A percentile compares a stretch with the other conserved stretches of the same genome.
phyloP scores from a whole-genome alignment of 140 eudicot genomes.

The Senecio squalidus region DNA sequence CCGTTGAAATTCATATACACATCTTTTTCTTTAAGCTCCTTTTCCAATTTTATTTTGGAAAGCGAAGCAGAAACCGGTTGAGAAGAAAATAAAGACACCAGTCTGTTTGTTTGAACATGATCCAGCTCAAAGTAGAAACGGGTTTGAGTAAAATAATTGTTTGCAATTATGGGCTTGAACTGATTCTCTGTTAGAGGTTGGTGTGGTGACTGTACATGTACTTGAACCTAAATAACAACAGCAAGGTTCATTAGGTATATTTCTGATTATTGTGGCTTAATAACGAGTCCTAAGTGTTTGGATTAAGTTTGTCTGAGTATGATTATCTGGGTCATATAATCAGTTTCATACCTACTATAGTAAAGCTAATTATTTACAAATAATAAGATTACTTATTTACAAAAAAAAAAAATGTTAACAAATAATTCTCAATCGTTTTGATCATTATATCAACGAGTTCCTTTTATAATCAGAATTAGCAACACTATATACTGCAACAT shows the following conservation, averaged over 20 bases:
- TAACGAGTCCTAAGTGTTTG: background rate
- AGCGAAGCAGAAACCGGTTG: conserved; percentile 35
- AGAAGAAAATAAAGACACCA: conserved; percentile 50
- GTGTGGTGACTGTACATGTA: conserved; percentile 44
- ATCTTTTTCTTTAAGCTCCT: conserved; percentile 3
- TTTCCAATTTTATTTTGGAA: conserved; percentile 18
- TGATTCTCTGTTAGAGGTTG: conserved; percentile 49
- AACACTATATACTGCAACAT: no score
- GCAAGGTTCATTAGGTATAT: background rate
- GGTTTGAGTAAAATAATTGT: conserved; percentile 43
- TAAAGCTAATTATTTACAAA: no score
- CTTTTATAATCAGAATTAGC: no score
- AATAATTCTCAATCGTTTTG: no score
- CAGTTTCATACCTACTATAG: no score
- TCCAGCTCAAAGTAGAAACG: conserved; percentile 93
- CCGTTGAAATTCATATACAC: background rate
- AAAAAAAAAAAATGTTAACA: no score
- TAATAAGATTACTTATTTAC: no score
- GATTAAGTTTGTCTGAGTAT: no score
- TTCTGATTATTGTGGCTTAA: background rate
- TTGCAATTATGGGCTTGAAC: conserved; percentile 61
- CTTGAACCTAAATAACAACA: conserved; percentile 55
- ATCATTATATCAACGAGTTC: no score
- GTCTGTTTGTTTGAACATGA: conserved; percentile 58
- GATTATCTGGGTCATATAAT: no score